Conservation (phyloP, 768 basidiomycete genomes). For the Mycena amicta region DNA sequence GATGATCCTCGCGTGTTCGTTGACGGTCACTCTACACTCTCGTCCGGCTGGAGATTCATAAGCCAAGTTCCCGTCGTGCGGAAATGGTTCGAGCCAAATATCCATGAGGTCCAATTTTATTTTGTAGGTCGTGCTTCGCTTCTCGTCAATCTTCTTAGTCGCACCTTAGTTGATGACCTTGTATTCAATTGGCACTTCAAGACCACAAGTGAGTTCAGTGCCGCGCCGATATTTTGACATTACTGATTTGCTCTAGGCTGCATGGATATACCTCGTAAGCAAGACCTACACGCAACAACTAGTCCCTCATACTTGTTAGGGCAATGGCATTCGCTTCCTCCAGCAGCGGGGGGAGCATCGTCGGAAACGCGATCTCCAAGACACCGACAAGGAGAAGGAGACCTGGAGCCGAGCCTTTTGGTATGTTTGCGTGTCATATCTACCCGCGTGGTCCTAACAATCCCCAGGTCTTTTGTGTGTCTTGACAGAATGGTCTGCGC, state of each 20-base stretch:
- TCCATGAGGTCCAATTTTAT: slow-evolving; percentile 48
- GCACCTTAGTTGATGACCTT: slow-evolving; percentile 33
- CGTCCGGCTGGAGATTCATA: slow-evolving; percentile 54
- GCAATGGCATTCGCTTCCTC: slow-evolving; percentile 49
- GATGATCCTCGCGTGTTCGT: slow-evolving; percentile 48
- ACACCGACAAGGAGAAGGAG: slow-evolving; percentile 44
- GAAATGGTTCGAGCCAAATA: slow-evolving; percentile 32
- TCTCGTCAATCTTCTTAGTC: not conserved
- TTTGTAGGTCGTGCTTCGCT: slow-evolving; percentile 32
- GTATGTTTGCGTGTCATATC: slow-evolving; percentile 18
- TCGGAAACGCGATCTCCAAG: slow-evolving; percentile 30
- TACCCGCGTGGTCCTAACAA: not conserved
- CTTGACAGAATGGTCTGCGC: slow-evolving; percentile 34
- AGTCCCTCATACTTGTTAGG: slow-evolving; percentile 21
- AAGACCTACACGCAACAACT: too few relatives aligned
- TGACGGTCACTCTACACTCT: slow-evolving; percentile 28
- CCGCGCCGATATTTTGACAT: not conserved
- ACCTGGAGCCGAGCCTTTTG: slow-evolving; percentile 51
- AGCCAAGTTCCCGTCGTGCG: slow-evolving; percentile 26
- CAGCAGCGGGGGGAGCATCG: slow-evolving; percentile 59
- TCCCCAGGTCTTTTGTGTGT: slow-evolving; percentile 32
- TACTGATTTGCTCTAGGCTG: slow-evolving; percentile 24
- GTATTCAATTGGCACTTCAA: slow-evolving; percentile 41
- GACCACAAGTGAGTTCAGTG: slow-evolving; percentile 23
- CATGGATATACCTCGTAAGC: slow-evolving; percentile 38